Evolutionary conservation across 192 early-diverging fungal species (phyloP).

Genomic region (Coemansia sp.): DNA sequence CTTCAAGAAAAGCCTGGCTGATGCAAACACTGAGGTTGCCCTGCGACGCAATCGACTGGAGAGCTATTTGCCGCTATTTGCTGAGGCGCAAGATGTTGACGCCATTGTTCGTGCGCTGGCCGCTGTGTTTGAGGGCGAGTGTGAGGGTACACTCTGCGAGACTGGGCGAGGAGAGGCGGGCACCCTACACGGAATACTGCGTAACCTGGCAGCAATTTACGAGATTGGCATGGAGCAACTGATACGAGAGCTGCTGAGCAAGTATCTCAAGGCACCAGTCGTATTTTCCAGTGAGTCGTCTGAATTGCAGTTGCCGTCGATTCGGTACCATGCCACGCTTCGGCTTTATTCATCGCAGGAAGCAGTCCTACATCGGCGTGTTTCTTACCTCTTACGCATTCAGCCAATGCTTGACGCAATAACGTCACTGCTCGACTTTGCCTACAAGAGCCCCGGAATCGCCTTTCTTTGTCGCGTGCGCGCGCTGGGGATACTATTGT

Average conservation of each 20-base stretch:
- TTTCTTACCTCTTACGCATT: conserved; percentile 55
- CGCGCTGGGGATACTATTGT: conserved; percentile 60
- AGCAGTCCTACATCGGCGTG: conserved; percentile 49
- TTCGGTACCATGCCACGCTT: conserved; percentile 33
- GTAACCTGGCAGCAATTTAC: conserved; percentile 32
- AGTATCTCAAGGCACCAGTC: conserved; percentile 30
- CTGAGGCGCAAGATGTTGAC: conserved; percentile 13
- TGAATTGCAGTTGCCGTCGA: conserved; percentile 33
- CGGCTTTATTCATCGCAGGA: conserved; percentile 32
- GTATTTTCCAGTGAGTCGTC: conserved; percentile 3
- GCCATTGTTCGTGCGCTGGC: conserved; percentile 19
- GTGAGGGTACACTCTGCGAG: background rate
- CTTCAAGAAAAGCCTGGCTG: conserved; percentile 37
- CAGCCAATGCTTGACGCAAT: conserved; percentile 43
- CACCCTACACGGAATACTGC: conserved; percentile 26
- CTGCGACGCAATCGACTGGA: conserved; percentile 34
- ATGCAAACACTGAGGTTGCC: conserved; percentile 23
- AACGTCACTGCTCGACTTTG: conserved; percentile 50
- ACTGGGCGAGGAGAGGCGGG: background rate
- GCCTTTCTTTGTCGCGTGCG: conserved; percentile 60
- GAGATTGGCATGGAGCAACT: conserved; percentile 33
- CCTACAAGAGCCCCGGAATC: conserved; percentile 47
- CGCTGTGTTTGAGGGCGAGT: conserved; percentile 36
- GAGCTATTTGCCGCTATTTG: conserved; percentile 26
- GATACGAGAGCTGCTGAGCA: conserved; percentile 24